Percentiles rank a stretch among this genome's conserved stretches.
phyloP scores from a whole-genome alignment of 192 early-diverging fungal species.

The Entomortierella lignicola region DNA sequence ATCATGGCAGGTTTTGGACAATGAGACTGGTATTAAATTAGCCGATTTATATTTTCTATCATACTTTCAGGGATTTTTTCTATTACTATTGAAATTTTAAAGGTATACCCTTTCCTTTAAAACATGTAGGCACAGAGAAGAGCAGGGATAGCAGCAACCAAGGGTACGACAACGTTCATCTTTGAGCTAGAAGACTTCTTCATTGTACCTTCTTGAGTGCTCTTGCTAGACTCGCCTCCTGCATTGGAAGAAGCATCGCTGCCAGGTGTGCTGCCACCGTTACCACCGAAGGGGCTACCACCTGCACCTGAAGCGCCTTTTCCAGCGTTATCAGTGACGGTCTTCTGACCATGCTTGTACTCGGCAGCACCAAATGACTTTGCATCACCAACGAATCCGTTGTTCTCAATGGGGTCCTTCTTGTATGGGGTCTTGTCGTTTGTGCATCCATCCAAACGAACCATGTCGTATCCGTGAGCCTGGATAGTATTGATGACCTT shows the following conservation, averaged over 20 bases:
- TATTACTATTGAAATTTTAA: background rate
- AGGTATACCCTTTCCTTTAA: background rate
- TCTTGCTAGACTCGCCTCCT: background rate
- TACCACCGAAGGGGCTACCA: background rate
- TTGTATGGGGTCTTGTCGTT: constrained; percentile 64
- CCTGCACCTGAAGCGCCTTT: background rate
- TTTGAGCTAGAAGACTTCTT: constrained; percentile 17
- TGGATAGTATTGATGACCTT: constrained; percentile 59
- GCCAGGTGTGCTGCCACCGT: background rate
- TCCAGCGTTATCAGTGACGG: constrained; percentile 25
- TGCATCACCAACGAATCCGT: constrained; percentile 52
- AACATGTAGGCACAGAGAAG: constrained; percentile 28
- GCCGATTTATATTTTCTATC: too few species aligned
- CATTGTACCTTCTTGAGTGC: too few species aligned
- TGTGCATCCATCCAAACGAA: constrained; percentile 62
- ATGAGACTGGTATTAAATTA: too few species aligned
- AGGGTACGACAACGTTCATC: background rate
- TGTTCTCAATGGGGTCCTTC: constrained; percentile 38
- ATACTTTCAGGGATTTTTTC: too few species aligned
- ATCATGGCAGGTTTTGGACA: too few species aligned
- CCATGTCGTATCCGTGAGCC: constrained; percentile 62
- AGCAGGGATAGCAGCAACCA: constrained; percentile 10
- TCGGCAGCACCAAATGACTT: constrained; percentile 54
- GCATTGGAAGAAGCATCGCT: background rate
- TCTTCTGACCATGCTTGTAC: constrained; percentile 58